Conservation (phyloP, 257 asterid species). For the Solanum sejunctum region DNA sequence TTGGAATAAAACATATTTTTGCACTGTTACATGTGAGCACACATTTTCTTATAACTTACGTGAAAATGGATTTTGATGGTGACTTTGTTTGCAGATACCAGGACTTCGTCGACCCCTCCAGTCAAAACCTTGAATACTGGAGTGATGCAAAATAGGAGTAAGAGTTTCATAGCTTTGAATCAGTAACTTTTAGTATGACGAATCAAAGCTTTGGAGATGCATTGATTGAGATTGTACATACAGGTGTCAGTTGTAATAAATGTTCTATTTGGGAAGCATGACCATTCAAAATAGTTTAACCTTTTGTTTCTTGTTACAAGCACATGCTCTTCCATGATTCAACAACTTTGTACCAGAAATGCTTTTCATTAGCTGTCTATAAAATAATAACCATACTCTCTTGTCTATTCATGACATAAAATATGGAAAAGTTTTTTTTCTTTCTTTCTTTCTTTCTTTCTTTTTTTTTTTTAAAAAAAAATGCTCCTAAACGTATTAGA, state of each 20-base stretch:
- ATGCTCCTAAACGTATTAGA: neutral
- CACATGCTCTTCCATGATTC: neutral
- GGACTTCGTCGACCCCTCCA: neutral
- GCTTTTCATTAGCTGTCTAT: neutral
- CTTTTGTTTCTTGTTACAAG: neutral
- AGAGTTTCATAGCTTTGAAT: neutral
- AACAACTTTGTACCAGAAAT: neutral
- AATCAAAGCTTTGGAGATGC: neutral
- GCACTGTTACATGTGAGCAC: neutral
- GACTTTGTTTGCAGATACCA: constrained; percentile 12
- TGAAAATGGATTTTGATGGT: neutral
- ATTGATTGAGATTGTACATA: neutral
- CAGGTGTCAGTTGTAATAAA: neutral
- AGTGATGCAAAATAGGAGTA: neutral
- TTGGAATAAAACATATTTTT: neutral
- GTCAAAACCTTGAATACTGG: constrained; percentile 2
- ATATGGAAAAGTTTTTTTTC: neutral
- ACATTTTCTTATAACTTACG: neutral
- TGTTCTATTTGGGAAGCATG: neutral
- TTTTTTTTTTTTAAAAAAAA: too few relatives aligned
- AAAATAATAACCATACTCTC: neutral
- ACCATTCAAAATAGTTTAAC: neutral
- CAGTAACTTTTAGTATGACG: neutral
- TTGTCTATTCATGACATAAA: neutral
- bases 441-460: neutral